A percentile compares a stretch with the other conserved stretches of the same genome.
Conservation (phyloP, 805 yeast species). For the Metschnikowia drakensbergensis region DNA sequence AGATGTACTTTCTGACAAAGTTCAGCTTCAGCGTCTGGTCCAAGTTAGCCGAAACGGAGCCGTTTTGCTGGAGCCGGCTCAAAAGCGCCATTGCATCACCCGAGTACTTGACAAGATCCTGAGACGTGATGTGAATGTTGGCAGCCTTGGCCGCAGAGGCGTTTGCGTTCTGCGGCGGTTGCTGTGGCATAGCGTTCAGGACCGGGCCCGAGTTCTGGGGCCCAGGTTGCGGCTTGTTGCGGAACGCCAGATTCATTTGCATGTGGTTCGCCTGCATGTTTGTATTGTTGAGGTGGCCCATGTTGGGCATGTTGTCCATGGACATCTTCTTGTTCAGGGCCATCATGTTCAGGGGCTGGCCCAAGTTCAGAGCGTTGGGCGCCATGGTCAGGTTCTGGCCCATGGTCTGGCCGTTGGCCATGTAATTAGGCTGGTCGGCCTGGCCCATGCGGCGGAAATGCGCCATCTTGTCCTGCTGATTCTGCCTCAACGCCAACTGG, state of each 20-base stretch:
- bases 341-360: not conserved
- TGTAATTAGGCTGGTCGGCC: not conserved
- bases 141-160: conserved; percentile 9
- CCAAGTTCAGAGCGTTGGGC: not conserved
- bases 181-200: conserved; percentile 16
- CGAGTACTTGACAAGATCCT: conserved; percentile 37
- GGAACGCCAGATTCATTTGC: conserved; percentile 11
- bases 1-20: conserved; percentile 36
- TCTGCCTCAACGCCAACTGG: conserved; percentile 51
- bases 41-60: conserved; percentile 31
- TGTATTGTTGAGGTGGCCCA: conserved; percentile 10
- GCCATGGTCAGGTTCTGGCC: not conserved
- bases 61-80: conserved; percentile 32
- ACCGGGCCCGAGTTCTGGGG: conserved; percentile 1
- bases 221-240: conserved; percentile 5
- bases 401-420: not conserved
- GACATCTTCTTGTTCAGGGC: conserved; percentile 13
- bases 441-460: conserved; percentile 15
- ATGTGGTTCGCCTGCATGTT: conserved; percentile 6
- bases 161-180: not conserved
- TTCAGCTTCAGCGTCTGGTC: conserved; percentile 37
- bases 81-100: conserved; percentile 40
- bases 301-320: conserved; percentile 11
- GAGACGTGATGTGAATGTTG: conserved; percentile 19
- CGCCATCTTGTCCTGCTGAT: conserved; percentile 40